These are phyloP conservation scores for Peniophora sp. DNA, from an alignment of 1,284 basidiomycete genomes.

Conservation along the genomic window DNA sequence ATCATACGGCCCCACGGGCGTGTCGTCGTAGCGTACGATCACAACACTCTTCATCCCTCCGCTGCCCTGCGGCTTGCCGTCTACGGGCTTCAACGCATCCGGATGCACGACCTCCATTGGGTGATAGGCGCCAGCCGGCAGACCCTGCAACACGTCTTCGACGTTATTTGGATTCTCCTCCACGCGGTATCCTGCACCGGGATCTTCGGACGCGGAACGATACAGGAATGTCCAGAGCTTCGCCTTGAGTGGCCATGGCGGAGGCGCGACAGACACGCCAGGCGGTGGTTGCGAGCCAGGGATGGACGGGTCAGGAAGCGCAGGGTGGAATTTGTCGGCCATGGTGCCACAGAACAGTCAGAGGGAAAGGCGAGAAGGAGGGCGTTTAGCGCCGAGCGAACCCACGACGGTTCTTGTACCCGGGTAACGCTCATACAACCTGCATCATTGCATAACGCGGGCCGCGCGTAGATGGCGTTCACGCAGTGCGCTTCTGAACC, in stretches of 20 bases:
- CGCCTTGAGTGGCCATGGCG: neutral
- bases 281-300: neutral
- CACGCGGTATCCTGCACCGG: neutral
- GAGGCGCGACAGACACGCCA: neutral
- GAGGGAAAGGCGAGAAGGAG: too few species aligned
- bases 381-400: too few species aligned
- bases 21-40: neutral
- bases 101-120: neutral
- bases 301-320: too few species aligned
- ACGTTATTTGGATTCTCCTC: neutral
- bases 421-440: too few species aligned
- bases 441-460: too few species aligned
- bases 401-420: too few species aligned
- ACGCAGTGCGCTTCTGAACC: too few species aligned
- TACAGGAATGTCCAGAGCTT: neutral
- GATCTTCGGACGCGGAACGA: neutral
- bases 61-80: neutral
- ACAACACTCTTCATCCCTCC: neutral
- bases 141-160: neutral
- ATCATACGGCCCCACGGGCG: conserved; percentile 6
- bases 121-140: neutral
- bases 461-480: too few species aligned
- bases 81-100: neutral
- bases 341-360: too few species aligned
- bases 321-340: too few species aligned